Conservation (phyloP, 257 asterid species). For the Nicotiana tabacum region DNA sequence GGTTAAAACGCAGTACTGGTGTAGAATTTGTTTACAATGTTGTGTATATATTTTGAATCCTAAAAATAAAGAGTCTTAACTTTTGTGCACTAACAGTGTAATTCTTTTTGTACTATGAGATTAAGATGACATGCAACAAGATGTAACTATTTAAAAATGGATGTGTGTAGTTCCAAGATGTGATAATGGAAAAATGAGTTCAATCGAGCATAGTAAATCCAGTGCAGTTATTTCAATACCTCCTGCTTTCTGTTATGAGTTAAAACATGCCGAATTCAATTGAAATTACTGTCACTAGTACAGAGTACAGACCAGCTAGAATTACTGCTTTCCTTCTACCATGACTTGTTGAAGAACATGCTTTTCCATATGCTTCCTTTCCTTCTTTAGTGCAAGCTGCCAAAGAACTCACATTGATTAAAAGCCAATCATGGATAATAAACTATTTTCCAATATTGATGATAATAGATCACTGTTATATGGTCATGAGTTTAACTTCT, state of each 20-base stretch:
- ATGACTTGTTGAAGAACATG: constrained; percentile 33
- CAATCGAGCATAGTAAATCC: background rate
- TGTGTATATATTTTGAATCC: too few relatives aligned
- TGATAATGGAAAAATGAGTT: background rate
- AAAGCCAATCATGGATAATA: background rate
- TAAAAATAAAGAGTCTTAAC: too few relatives aligned
- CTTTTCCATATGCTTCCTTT: constrained; percentile 44
- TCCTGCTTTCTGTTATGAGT: background rate
- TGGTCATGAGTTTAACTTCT: background rate
- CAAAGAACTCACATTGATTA: background rate
- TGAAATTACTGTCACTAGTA: constrained; percentile 8
- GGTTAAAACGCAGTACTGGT: too few relatives aligned
- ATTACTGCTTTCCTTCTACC: constrained; percentile 35
- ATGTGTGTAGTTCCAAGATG: background rate
- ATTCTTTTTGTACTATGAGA: too few relatives aligned
- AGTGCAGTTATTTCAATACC: background rate
- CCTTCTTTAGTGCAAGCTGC: constrained; percentile 59
- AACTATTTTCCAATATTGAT: background rate
- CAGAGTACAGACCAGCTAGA: constrained; percentile 43
- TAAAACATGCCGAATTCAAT: background rate
- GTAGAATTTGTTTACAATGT: too few relatives aligned
- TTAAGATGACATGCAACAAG: too few relatives aligned
- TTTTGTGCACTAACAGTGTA: too few relatives aligned
- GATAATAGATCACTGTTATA: background rate
- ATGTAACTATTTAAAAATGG: too few relatives aligned